Evolutionary conservation across 345 rosid species (phyloP).

Genomic region (Brassica napus): Da-Ae NC_063434.1:11487001-11487500

Average conservation of each 20-base stretch:
- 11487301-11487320: slow-evolving; percentile 27
- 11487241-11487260: slow-evolving; percentile 38
- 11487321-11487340: slow-evolving; percentile 33
- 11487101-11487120: slow-evolving; percentile 39
- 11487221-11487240: slow-evolving; percentile 51
- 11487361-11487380: slow-evolving; percentile 57
- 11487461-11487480: slow-evolving; percentile 56
- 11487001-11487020: slow-evolving; percentile 55
- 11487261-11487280: slow-evolving; percentile 58
- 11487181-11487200: slow-evolving; percentile 57
- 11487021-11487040: slow-evolving; percentile 67
- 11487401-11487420: slow-evolving; percentile 56
- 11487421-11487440: slow-evolving; percentile 75
- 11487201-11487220: slow-evolving; percentile 48
- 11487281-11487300: slow-evolving; percentile 20
- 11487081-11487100: slow-evolving; percentile 58
- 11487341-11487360: slow-evolving; percentile 49
- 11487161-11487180: slow-evolving; percentile 56
- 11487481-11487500: slow-evolving; percentile 68
- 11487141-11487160: slow-evolving; percentile 50
- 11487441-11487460: slow-evolving; percentile 78
- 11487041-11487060: slow-evolving; percentile 47
- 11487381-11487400: slow-evolving; percentile 73
- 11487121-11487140: slow-evolving; percentile 22
- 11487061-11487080: slow-evolving; percentile 26